phyloP scores from a whole-genome alignment of 495 filamentous ascomycete species.

The Aspergillus sclerotioniger region DNA sequence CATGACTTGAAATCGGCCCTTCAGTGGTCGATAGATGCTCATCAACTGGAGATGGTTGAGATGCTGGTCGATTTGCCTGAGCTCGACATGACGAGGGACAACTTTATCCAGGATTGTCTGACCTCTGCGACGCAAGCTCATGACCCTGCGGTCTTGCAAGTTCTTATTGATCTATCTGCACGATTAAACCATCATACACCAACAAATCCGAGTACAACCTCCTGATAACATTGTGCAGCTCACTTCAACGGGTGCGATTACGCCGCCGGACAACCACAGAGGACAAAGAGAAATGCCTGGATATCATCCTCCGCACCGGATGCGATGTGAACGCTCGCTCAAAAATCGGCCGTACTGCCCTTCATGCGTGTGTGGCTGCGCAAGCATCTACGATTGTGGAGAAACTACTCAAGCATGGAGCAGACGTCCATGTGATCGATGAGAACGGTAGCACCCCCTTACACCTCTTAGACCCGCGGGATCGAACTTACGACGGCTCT shows the following conservation, averaged over 20 bases:
- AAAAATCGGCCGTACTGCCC: neutral
- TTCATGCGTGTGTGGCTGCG: neutral
- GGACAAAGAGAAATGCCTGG: neutral
- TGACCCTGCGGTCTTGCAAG: neutral
- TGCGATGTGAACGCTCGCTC: neutral
- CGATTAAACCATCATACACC: neutral
- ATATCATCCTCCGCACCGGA: neutral
- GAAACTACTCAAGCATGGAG: neutral
- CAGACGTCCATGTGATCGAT: neutral
- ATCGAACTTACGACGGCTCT: neutral
- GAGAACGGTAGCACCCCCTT: neutral
- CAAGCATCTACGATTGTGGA: neutral
- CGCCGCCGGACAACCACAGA: neutral
- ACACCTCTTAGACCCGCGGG: neutral
- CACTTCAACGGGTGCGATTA: neutral
- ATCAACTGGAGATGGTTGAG: neutral
- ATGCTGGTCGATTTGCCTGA: neutral
- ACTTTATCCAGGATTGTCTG: neutral
- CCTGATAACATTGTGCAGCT: neutral
- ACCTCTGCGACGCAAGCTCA: neutral
- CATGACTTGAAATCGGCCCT: neutral
- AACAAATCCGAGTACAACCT: neutral
- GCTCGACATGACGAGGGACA: neutral
- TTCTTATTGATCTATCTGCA: neutral
- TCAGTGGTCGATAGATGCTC: neutral